Percentiles rank a stretch among this genome's conserved stretches.
These are phyloP conservation scores for Coemansia sp. DNA, from an alignment of 192 early-diverging fungal genomes.

Conservation along the genomic window DNA sequence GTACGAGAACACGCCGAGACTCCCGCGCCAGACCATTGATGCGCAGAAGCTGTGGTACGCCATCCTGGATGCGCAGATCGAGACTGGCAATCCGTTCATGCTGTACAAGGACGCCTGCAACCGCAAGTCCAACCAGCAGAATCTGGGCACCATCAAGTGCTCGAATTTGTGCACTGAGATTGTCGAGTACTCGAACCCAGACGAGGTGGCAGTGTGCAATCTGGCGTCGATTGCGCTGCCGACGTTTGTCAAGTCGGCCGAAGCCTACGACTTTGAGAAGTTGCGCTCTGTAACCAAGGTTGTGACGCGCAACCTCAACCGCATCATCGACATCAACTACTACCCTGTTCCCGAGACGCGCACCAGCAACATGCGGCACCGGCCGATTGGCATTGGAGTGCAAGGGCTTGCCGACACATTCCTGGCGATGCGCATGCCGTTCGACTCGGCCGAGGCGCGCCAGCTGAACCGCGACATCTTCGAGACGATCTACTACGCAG, in stretches of 20 bases:
- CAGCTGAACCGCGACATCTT: conserved; percentile 87
- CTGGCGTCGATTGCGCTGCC: conserved; percentile 93
- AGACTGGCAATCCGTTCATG: conserved; percentile 98
- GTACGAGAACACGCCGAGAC: conserved; percentile 81
- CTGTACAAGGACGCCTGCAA: conserved; percentile 99
- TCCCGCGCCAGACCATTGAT: conserved; percentile 86
- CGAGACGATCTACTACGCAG: conserved; percentile 96
- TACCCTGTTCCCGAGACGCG: conserved; percentile 91
- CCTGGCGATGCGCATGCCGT: conserved; percentile 91
- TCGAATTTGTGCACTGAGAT: conserved; percentile 98
- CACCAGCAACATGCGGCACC: conserved; percentile 88
- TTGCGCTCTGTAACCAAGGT: conserved; percentile 87
- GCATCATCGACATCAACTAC: conserved; percentile 96
- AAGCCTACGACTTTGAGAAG: conserved; percentile 79
- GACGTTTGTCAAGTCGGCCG: conserved; percentile 71
- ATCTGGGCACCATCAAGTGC: conserved; percentile 98
- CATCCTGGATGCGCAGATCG: conserved; percentile 92
- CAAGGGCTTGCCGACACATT: conserved; percentile 98
- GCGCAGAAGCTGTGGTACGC: conserved; percentile 98
- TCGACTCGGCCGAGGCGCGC: conserved; percentile 83
- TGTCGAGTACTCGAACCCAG: conserved; percentile 92
- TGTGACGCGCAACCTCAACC: conserved; percentile 89
- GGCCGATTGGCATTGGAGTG: conserved; percentile 97
- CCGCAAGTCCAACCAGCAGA: conserved; percentile 98
- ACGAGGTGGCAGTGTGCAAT: conserved; percentile 98